Evolutionary conservation across 345 rosid species (phyloP), one percentile per base, ranked within the genome.

Genomic region (Mangifera indica): DNA sequence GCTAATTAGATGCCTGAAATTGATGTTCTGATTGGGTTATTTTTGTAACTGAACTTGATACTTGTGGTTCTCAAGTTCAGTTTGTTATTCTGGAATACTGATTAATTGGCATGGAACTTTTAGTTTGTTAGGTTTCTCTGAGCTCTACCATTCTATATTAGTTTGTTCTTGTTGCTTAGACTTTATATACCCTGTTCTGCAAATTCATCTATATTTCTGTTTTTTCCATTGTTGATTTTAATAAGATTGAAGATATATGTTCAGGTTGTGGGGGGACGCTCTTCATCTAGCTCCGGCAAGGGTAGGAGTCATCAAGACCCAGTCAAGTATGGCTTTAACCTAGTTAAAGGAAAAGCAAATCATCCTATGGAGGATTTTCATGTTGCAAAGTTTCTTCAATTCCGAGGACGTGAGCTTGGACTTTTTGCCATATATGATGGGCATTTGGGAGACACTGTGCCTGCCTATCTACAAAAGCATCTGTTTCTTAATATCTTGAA

Each of bases 321-420:
- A 45, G 68, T 81, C 29, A 89, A 80, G 74, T 89, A 76, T 74
- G 93, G 93, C 22, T 89, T 82, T 69, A 84, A 83, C 71, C 76
- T 89, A 55, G 82, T 84, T 20, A 89, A 89, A 80, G 93, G 93
- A 54, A 89, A 87, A 84, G 93, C 91, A 25, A 87, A 81, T 77
- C 93, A 89, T 79, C 91, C 93, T 3, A 89, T 89, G 93, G 93
- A 89, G 72, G 93, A 89, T 76, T 89, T 85, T 71, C 87, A 89
- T 71, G 91, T 89, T 15, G 88, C 93, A 2, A 89, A 89, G 63
- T 85, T 89, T 69, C 64, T 75, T 13, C 84, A 81, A 34, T 12
- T 57, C 2, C 80, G 71, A 0, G 87, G 87, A 46, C 87, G 70
- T 3, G 93, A 89, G 73, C 77, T 89, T 3, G 93, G 93, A 45